Conservation (phyloP, 768 basidiomycete genomes). For the Leccinum longicurvipes region DNA sequence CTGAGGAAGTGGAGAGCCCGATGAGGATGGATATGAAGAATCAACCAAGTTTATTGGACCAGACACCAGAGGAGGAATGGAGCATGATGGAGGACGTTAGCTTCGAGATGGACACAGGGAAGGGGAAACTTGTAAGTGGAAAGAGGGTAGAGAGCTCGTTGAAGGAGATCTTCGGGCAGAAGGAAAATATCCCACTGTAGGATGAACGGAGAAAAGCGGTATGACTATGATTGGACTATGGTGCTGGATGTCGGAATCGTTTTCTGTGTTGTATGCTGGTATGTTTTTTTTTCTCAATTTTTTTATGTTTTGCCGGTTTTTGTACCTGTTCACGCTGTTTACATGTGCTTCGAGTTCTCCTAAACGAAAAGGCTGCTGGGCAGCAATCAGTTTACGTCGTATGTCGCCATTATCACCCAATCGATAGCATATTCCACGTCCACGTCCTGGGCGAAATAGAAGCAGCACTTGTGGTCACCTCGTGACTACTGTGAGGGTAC, state of each 20-base stretch:
- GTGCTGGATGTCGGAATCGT: background rate
- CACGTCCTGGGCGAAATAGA: background rate
- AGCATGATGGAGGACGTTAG: conserved; percentile 46
- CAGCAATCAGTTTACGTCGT: background rate
- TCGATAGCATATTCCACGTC: background rate
- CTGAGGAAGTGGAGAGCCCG: conserved; percentile 46
- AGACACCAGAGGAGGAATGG: conserved; percentile 58
- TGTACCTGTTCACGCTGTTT: conserved; percentile 1
- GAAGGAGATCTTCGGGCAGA: conserved; percentile 28
- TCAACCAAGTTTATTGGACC: conserved; percentile 55
- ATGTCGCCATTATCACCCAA: background rate
- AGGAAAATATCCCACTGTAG: conserved; percentile 25
- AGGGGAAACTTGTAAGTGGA: conserved; percentile 18
- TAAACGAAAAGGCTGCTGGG: background rate
- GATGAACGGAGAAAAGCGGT: background rate
- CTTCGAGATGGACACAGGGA: conserved; percentile 42
- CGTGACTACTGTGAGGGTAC: conserved; percentile 18
- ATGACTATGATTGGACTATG: background rate
- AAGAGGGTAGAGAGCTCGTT: conserved; percentile 34
- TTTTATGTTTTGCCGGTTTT: background rate
- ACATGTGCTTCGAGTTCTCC: background rate
- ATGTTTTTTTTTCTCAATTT: background rate
- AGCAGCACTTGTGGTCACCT: background rate
- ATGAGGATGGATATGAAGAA: conserved; percentile 44
- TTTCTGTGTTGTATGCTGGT: conserved; percentile 12